phyloP scores from a whole-genome alignment of 1,139 yeast genomes.

The Wickerhamomyces sp. region DNA sequence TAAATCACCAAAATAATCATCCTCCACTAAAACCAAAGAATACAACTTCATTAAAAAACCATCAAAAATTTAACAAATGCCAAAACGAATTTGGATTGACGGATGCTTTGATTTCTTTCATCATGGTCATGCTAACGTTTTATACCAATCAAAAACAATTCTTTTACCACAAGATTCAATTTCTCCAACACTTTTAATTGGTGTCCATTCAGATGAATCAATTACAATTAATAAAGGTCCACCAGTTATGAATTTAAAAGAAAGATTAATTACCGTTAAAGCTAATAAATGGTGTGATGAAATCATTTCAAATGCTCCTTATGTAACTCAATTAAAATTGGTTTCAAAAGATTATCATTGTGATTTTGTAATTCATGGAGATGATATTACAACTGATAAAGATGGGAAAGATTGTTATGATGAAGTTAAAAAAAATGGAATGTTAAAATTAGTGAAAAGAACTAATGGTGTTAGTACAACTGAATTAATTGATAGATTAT shows the following conservation, averaged over 20 bases:
- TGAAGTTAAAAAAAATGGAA: conserved; percentile 75
- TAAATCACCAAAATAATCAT: no score
- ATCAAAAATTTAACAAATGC: not conserved
- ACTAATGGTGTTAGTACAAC: conserved; percentile 95
- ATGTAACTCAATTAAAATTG: conserved; percentile 84
- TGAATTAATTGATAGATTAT: conserved; percentile 89
- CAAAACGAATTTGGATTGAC: conserved; percentile 69
- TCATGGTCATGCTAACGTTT: conserved; percentile 97
- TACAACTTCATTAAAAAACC: not conserved
- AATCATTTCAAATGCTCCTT: conserved; percentile 79
- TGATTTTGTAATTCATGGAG: conserved; percentile 92
- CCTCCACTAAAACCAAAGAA: not conserved
- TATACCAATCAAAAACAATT: conserved; percentile 69
- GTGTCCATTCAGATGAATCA: conserved; percentile 90
- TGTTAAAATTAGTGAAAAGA: conserved; percentile 83
- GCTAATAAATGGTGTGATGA: conserved; percentile 88
- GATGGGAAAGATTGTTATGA: conserved; percentile 92
- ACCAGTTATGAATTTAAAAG: conserved; percentile 81
- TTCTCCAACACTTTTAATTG: conserved; percentile 65
- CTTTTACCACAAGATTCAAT: not conserved
- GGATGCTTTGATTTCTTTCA: conserved; percentile 98
- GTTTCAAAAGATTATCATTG: conserved; percentile 70
- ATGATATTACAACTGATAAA: conserved; percentile 94
- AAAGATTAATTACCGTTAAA: conserved; percentile 75
- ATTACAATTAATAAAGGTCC: conserved; percentile 83